Base-by-base conservation (phyloP, 768 basidiomycete species). In the Lyophyllum atratum region DNA sequence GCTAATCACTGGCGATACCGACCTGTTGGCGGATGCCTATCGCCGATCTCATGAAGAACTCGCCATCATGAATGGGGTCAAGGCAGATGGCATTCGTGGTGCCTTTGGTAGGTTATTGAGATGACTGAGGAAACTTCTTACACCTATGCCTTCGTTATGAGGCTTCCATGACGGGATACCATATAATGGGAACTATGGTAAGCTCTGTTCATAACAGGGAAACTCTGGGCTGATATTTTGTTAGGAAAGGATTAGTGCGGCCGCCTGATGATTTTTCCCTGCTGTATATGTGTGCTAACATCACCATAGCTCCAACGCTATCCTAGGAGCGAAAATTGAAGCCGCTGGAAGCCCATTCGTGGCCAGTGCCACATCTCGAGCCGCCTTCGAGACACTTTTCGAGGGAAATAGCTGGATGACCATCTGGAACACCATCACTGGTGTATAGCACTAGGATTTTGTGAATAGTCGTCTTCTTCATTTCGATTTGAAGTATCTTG, bases 181-280 rank as follows among this genome's bases (percentile, higher is more conserved):
- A 4, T 90, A 89, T 63, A 87, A 85, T 55, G 89, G 88, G 28
- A 89, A 90, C 63, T 90, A 91, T 61, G 89, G 80, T 76, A 25
- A 58, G 75, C 67, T 4, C 11, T 11, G 12, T 4, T 3, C 21
- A 10, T 52, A n/a, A 14, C 34, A 2, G 1, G 21, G 10, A 1
- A 49, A 40, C 4, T 15, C 21, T 24, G 69, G 64, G 31, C 47
- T 62, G 1, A 8, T 12, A 21, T 49, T 28, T 46, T 52, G 8
- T 24, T 44, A 79, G 77, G 79, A 47, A 79, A 79, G 63, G 79
- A 79, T 67, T 79, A 74, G 79, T 79, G 59, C 43, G n/a, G 76
- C 62, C n/a, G 19, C 33, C 29, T 25, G 40, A 15, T 7, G n/a
- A 12, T 21, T 45, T 19, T 19, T 26, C 4, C 22, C 6, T 12